These are phyloP conservation scores for Malus hybrid DNA, from an alignment of 331 rosid genomes.

Conservation along the genomic window DNA sequence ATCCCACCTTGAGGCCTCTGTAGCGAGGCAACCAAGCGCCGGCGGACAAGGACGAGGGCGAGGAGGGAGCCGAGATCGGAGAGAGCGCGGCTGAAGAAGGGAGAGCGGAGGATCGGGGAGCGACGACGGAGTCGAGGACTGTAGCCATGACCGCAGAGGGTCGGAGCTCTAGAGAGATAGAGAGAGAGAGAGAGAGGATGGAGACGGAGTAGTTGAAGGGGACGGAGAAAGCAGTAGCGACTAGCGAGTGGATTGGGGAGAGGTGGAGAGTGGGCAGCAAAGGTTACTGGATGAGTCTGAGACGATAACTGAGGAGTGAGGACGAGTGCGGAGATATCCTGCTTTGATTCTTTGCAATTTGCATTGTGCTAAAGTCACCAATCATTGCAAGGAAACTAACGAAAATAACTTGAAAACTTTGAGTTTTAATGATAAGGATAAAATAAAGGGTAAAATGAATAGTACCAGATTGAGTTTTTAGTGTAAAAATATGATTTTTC, in stretches of 20 bases:
- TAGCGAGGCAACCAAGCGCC: conserved; percentile 33
- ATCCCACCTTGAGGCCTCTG: conserved; percentile 49
- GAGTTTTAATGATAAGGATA: too few species aligned
- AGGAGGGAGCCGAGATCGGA: conserved; percentile 30
- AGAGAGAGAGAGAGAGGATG: background rate
- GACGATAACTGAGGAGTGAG: background rate
- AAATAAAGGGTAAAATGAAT: too few species aligned
- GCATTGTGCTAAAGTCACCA: background rate
- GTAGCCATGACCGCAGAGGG: conserved; percentile 68
- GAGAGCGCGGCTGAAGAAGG: conserved; percentile 11
- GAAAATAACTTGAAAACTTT: too few species aligned
- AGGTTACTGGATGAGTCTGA: background rate
- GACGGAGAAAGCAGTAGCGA: background rate
- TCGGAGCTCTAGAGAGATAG: conserved; percentile 17
- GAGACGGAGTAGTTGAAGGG: background rate
- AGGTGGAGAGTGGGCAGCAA: background rate
- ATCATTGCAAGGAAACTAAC: too few species aligned
- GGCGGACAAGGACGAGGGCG: conserved; percentile 25
- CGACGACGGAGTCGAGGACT: conserved; percentile 42
- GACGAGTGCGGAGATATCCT: background rate
- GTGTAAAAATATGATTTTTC: too few species aligned
- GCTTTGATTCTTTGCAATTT: background rate
- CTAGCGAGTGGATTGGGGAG: background rate
- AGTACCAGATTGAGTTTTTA: too few species aligned
- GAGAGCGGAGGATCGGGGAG: conserved; percentile 42